Evolutionary conservation across 1,284 basidiomycete species (phyloP).

Genomic region (Grifola frondosa): DNA sequence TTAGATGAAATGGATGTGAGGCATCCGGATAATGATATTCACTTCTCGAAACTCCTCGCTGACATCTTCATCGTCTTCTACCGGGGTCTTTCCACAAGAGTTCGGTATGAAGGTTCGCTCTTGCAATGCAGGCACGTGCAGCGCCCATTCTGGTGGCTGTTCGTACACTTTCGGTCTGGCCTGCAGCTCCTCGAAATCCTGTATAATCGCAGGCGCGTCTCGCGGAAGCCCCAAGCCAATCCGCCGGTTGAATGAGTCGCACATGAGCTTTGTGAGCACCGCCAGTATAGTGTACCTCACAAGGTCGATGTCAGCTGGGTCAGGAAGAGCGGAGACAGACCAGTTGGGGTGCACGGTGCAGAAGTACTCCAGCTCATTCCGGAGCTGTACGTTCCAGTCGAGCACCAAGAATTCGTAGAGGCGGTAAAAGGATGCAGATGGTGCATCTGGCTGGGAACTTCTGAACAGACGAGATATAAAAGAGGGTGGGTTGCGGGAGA

Average conservation of each 20-base stretch:
- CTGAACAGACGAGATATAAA: background rate
- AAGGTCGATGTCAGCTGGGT: conserved; percentile 26
- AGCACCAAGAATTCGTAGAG: conserved; percentile 29
- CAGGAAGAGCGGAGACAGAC: conserved; percentile 27
- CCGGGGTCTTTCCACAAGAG: conserved; percentile 12
- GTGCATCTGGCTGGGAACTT: conserved; percentile 1
- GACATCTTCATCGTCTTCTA: conserved; percentile 20
- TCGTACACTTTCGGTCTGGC: conserved; percentile 33
- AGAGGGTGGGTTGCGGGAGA: background rate
- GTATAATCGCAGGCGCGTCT: conserved; percentile 8
- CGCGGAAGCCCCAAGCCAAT: conserved; percentile 32
- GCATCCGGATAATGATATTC: conserved; percentile 22
- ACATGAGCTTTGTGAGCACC: conserved; percentile 31
- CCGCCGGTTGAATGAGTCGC: conserved; percentile 32
- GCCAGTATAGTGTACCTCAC: conserved; percentile 32
- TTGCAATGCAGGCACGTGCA: conserved; percentile 19
- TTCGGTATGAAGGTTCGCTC: conserved; percentile 25
- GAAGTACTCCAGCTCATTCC: conserved; percentile 32
- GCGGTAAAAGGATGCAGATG: conserved; percentile 24
- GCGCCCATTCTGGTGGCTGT: conserved; percentile 28
- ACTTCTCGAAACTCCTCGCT: conserved; percentile 24
- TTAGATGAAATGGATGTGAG: conserved; percentile 26
- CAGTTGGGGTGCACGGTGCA: conserved; percentile 22
- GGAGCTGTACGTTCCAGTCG: conserved; percentile 21
- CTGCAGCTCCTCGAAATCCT: conserved; percentile 27